Evolutionary conservation across 805 yeast species (phyloP), one percentile per base, ranked within the genome.

Genomic region (Myxozyma vanderwaltii): DNA sequence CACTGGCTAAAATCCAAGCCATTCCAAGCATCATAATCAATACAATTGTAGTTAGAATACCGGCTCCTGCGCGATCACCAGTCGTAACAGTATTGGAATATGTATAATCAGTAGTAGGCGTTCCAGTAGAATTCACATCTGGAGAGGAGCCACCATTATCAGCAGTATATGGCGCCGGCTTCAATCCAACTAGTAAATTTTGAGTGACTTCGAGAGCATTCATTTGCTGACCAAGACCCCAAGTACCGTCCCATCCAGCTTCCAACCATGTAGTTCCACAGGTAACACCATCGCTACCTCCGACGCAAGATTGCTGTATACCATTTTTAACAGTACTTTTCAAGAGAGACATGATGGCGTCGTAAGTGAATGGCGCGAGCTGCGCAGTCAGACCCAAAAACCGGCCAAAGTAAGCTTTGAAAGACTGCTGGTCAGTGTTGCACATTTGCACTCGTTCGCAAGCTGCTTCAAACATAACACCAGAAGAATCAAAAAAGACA

Each of bases 221-320:
- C 81, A 89, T 87, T 75, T 92, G 96, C 75, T 92, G 96, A 57
- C 97, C 97, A 36, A 92, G 78, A 2, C 97, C 97, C 68, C 82
- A 89, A 41, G 70, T 69, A 1, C 81, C 84, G 73, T 91, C 97
- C 85, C 87, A 88, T 19, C 82, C 83, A 1, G 77, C 76, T 19
- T 63, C 66, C 2, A 81, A 74, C 98, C 98, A 91, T 69, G 88
- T 79, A 58, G 81, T 69, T 29, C 97, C 97, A 77, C 98, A 92
- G 0, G 97, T 91, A 63, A 84, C 86, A 17, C 89, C 89, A 71
- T 91, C 97, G 4, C 74, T 60, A 68, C 97, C 97, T 64, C 97
- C 97, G 1, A 86, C 77, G 75, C 98, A 91, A 0, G 92, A 82
- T 63, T 76, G 74, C 0, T 96, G 92, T 6, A 96, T 96, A 15